These are phyloP conservation scores for Macrocybe gigantea DNA, from an alignment of 768 basidiomycete genomes.

Conservation along the genomic window DNA sequence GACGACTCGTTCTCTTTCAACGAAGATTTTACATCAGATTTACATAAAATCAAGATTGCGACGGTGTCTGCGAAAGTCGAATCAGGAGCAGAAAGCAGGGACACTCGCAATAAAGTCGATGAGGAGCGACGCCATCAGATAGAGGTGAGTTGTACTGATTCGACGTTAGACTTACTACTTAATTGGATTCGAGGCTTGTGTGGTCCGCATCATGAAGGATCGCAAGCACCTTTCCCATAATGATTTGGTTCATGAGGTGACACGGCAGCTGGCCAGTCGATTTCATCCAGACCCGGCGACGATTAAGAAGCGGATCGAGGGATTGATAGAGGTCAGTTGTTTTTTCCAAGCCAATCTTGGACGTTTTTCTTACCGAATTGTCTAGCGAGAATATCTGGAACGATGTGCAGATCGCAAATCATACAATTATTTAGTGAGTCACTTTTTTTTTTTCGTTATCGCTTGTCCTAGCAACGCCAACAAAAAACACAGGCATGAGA, in stretches of 20 bases:
- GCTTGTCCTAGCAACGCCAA: no score
- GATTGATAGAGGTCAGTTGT: slow-evolving; percentile 77
- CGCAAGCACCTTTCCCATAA: slow-evolving; percentile 85
- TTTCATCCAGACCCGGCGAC: slow-evolving; percentile 82
- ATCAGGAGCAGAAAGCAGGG: slow-evolving; percentile 78
- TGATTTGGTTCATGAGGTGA: slow-evolving; percentile 87
- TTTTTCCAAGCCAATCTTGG: neutral
- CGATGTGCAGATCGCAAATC: slow-evolving; percentile 84
- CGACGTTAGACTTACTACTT: slow-evolving; percentile 1
- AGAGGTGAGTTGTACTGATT: slow-evolving; percentile 51
- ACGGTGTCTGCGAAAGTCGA: slow-evolving; percentile 88
- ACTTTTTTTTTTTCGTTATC: neutral
- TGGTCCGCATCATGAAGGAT: slow-evolving; percentile 97
- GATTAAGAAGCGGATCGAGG: slow-evolving; percentile 94
- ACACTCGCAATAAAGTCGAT: slow-evolving; percentile 85
- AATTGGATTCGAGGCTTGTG: slow-evolving; percentile 73
- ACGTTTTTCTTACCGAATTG: neutral
- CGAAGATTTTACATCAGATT: slow-evolving; percentile 64
- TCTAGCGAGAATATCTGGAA: slow-evolving; percentile 90
- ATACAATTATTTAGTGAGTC: slow-evolving; percentile 68
- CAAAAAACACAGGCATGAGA: no score
- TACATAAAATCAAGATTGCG: slow-evolving; percentile 90
- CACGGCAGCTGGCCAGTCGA: slow-evolving; percentile 73
- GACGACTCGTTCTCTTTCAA: slow-evolving; percentile 92
- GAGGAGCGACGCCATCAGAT: slow-evolving; percentile 88